phyloP scores from a whole-genome alignment of 2,329 filamentous ascomycete species.

The Microcera coccophila region DNA sequence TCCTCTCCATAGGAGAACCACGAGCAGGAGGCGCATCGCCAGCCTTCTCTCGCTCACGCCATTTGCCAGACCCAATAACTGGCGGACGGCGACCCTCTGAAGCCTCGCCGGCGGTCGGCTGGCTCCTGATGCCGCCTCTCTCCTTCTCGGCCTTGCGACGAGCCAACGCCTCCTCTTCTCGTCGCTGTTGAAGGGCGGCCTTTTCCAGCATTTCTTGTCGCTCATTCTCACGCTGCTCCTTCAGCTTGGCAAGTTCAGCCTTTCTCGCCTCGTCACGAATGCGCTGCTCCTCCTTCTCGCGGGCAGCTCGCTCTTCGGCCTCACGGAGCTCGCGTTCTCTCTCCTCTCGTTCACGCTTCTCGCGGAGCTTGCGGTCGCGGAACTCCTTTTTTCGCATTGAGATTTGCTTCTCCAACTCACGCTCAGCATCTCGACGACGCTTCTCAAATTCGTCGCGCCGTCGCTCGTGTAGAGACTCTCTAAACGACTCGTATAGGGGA shows the following conservation, averaged over 20 bases:
- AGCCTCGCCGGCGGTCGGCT: slow-evolving; percentile 28
- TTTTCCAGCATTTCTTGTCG: slow-evolving; percentile 64
- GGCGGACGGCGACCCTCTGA: slow-evolving; percentile 32
- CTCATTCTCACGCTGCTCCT: slow-evolving; percentile 63
- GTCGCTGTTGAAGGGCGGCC: slow-evolving; percentile 67
- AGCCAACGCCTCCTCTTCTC: slow-evolving; percentile 84
- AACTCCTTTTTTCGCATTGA: slow-evolving; percentile 81
- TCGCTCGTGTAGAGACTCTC: slow-evolving; percentile 75
- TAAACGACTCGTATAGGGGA: slow-evolving; percentile 79
- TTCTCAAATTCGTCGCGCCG: slow-evolving; percentile 95
- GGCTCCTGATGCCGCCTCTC: slow-evolving; percentile 26
- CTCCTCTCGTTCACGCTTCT: slow-evolving; percentile 82
- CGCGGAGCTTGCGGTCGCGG: slow-evolving; percentile 74
- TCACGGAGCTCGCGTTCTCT: slow-evolving; percentile 73
- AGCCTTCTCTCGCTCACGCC: slow-evolving; percentile 40
- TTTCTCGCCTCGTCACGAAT: slow-evolving; percentile 76
- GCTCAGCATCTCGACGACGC: slow-evolving; percentile 84
- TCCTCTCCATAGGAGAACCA: slow-evolving; percentile 38
- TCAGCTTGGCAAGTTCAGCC: slow-evolving; percentile 62
- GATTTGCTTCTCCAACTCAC: slow-evolving; percentile 90
- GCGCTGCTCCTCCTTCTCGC: slow-evolving; percentile 82
- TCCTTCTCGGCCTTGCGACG: slow-evolving; percentile 66
- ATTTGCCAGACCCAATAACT: slow-evolving; percentile 37
- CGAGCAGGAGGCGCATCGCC: slow-evolving; percentile 31
- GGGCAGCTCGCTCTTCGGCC: slow-evolving; percentile 76